phyloP scores from a whole-genome alignment of 2,329 filamentous ascomycete genomes.

The Microcyclosporella mali region DNA sequence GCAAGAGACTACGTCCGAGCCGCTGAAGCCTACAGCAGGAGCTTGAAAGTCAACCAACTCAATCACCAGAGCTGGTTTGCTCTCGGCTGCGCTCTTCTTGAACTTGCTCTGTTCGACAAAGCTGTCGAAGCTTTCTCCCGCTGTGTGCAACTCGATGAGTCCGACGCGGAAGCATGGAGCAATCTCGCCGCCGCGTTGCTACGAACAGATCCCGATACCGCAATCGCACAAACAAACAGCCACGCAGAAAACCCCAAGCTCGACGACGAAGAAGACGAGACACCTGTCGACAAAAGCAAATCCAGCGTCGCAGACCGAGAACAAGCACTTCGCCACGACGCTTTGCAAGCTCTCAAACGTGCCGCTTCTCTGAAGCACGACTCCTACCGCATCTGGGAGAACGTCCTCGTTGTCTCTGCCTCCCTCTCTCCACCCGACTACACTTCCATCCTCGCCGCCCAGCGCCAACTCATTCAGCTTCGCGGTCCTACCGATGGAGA shows the following conservation, averaged over 20 bases:
- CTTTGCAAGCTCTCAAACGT: slow-evolving; percentile 78
- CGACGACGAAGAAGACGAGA: slow-evolving; percentile 31
- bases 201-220: slow-evolving; percentile 20
- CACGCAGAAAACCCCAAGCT: slow-evolving; percentile 9
- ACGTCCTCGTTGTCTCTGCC: slow-evolving; percentile 80
- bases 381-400: slow-evolving; percentile 94
- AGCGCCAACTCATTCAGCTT: slow-evolving; percentile 69
- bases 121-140: slow-evolving; percentile 79
- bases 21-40: slow-evolving; percentile 69
- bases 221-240: slow-evolving; percentile 11
- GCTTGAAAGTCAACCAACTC: slow-evolving; percentile 71
- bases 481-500: slow-evolving; percentile 63
- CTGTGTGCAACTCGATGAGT: slow-evolving; percentile 77
- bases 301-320: slow-evolving; percentile 40
- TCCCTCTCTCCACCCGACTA: slow-evolving; percentile 70
- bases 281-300: slow-evolving; percentile 15
- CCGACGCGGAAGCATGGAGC: slow-evolving; percentile 88
- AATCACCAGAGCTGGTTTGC: slow-evolving; percentile 84
- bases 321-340: slow-evolving; percentile 61
- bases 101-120: slow-evolving; percentile 67
- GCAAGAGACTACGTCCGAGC: slow-evolving; percentile 62
- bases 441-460: slow-evolving; percentile 66
- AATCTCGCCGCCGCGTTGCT: slow-evolving; percentile 83
- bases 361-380: slow-evolving; percentile 77
- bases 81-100: slow-evolving; percentile 78